Evolutionary conservation across 148 eudicot species (phyloP).

Genomic region (Mesembryanthemum crystallinum): DNA sequence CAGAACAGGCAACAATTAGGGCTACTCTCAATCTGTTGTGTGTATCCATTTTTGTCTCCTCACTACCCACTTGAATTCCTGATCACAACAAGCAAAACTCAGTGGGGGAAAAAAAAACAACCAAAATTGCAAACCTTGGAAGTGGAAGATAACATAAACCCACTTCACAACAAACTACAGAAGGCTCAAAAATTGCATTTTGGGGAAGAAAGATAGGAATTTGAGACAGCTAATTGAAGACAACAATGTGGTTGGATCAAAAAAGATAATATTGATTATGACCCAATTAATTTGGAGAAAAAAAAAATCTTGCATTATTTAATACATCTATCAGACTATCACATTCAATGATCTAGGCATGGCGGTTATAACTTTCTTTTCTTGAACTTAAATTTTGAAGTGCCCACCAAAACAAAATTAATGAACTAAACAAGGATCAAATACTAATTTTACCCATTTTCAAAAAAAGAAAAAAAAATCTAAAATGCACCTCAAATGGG

Average conservation of each 20-base stretch:
- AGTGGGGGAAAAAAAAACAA: slow-evolving; percentile 6
- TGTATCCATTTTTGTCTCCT: slow-evolving; percentile 34
- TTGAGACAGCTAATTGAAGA: not conserved
- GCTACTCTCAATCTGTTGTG: slow-evolving; percentile 39
- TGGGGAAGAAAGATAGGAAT: slow-evolving; percentile 20
- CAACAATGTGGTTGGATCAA: not conserved
- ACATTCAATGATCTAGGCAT: slow-evolving; percentile 25
- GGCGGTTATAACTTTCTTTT: slow-evolving; percentile 3
- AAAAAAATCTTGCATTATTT: slow-evolving; percentile 8
- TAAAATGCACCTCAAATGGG: not conserved
- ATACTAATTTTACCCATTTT: no score
- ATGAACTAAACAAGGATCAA: not conserved
- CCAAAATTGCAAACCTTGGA: not conserved
- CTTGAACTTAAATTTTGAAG: slow-evolving; percentile 1
- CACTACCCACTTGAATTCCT: slow-evolving; percentile 36
- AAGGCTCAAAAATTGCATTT: not conserved
- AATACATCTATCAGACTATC: not conserved
- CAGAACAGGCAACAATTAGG: slow-evolving; percentile 46
- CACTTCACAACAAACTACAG: slow-evolving; percentile 14
- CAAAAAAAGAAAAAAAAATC: no score
- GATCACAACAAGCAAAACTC: slow-evolving; percentile 23
- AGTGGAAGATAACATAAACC: slow-evolving; percentile 4
- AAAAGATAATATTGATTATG: slow-evolving; percentile 15
- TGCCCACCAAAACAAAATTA: slow-evolving; percentile 5
- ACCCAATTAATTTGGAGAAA: slow-evolving; percentile 18